Evolutionary conservation across 495 filamentous ascomycete genomes (phyloP).

Genomic region (Mycothermus thermophilus): DNA sequence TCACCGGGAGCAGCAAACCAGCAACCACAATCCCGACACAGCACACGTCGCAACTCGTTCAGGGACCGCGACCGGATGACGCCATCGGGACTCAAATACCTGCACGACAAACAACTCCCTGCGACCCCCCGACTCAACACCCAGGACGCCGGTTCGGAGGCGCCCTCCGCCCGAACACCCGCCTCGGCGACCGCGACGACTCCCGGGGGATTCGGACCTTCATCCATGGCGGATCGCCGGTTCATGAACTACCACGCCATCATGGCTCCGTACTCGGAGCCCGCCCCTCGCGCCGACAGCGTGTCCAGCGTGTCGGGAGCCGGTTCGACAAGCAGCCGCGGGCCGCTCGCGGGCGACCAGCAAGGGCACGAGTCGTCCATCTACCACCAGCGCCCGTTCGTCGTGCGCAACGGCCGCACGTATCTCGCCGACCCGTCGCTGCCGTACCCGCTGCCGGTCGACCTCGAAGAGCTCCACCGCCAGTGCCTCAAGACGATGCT

Average conservation of each 20-base stretch:
- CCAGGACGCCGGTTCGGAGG: conserved; percentile 17
- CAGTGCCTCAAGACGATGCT: conserved; percentile 76
- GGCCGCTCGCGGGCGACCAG: conserved; percentile 23
- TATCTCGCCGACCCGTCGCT: conserved; percentile 66
- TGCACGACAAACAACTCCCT: conserved; percentile 25
- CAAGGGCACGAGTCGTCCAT: conserved; percentile 11
- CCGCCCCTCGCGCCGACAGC: conserved; percentile 26
- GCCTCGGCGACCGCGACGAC: conserved; percentile 8
- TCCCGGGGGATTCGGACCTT: conserved; percentile 1
- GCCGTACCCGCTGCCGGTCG: conserved; percentile 74
- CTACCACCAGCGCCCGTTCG: conserved; percentile 46
- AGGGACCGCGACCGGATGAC: conserved; percentile 22
- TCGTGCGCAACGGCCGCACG: conserved; percentile 59
- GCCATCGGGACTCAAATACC: conserved; percentile 13
- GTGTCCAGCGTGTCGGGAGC: conserved; percentile 23
- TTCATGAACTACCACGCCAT: conserved; percentile 22
- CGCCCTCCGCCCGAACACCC: conserved; percentile 17
- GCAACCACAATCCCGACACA: conserved; percentile 7
- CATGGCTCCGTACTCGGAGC: conserved; percentile 17
- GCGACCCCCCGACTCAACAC: conserved; percentile 24
- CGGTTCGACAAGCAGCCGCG: conserved; percentile 23
- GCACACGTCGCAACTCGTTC: too few relatives aligned
- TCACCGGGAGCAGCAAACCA: too few relatives aligned
- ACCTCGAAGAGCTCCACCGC: conserved; percentile 74
- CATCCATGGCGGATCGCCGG: conserved; percentile 15